Percentiles rank a stretch among this genome's conserved stretches.
phyloP scores from a whole-genome alignment of 2,329 filamentous ascomycete species.

The Capronia americana region DNA sequence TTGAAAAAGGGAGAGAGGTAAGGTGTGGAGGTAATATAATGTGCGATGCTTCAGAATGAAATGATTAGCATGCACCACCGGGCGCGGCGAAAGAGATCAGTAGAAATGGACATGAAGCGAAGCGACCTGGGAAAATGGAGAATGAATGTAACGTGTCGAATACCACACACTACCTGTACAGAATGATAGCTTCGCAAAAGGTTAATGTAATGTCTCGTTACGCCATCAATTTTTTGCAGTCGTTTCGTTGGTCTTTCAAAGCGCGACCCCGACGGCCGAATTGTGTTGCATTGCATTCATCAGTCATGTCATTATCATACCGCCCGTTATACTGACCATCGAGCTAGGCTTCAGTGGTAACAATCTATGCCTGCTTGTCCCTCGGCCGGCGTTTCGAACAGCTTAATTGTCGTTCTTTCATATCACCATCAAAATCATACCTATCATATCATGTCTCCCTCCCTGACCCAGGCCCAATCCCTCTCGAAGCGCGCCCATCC shows the following conservation, averaged over 20 bases:
- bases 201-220: not conserved
- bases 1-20: not conserved
- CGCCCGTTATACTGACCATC: not conserved
- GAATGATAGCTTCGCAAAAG: not conserved
- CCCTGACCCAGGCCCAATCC: slow-evolving; percentile 31
- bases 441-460: slow-evolving; percentile 35
- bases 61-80: not conserved
- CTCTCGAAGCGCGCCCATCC: slow-evolving; percentile 38
- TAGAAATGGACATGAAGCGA: not conserved
- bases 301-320: not conserved
- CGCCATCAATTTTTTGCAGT: not conserved
- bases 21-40: not conserved
- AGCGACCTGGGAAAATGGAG: not conserved
- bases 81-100: not conserved
- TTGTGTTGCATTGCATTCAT: not conserved
- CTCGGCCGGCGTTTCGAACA: not conserved
- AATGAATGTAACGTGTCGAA: not conserved
- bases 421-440: not conserved
- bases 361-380: not conserved
- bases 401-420: not conserved
- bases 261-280: not conserved
- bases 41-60: not conserved
- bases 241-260: not conserved
- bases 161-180: not conserved
- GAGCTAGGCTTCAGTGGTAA: not conserved